These are phyloP conservation scores for Coniella lustricola DNA, from an alignment of 2,329 filamentous ascomycete species.

Conservation along the genomic window DNA sequence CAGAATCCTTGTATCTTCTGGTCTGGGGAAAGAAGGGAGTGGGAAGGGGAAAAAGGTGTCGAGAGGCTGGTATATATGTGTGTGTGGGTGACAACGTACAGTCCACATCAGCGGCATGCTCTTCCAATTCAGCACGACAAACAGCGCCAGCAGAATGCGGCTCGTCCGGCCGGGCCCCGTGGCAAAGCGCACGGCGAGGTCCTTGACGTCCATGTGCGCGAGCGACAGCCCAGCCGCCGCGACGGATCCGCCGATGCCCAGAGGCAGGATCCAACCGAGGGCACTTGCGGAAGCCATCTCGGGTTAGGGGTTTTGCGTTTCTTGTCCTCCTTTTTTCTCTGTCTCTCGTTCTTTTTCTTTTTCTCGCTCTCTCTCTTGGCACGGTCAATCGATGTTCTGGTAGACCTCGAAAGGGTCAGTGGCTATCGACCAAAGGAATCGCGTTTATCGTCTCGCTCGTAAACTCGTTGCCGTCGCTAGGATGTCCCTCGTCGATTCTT, in stretches of 20 bases:
- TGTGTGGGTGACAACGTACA: constrained; percentile 39
- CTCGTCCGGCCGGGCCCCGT: constrained; percentile 48
- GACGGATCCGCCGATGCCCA: constrained; percentile 30
- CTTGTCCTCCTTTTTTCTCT: background rate
- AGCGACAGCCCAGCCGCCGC: constrained; percentile 37
- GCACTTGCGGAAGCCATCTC: constrained; percentile 14
- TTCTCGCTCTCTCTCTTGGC: background rate
- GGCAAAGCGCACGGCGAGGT: constrained; percentile 35
- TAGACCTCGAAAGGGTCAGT: no score
- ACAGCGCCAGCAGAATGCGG: constrained; percentile 45
- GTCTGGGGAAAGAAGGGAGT: background rate
- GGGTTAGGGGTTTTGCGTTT: no score
- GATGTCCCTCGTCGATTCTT: background rate
- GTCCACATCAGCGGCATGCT: constrained; percentile 71
- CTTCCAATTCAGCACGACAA: constrained; percentile 63
- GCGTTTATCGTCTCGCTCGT: no score
- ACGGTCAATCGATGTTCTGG: no score
- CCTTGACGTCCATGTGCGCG: constrained; percentile 36
- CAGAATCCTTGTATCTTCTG: no score
- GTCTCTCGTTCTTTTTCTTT: background rate
- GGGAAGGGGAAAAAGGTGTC: no score
- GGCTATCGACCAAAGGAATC: no score
- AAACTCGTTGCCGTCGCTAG: no score
- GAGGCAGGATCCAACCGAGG: constrained; percentile 29
- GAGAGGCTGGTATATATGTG: no score